Percentiles rank a stretch among this genome's conserved stretches.
Conservation (phyloP, 73 alveolate genomes). For the Tetrahymena borealis region DNA sequence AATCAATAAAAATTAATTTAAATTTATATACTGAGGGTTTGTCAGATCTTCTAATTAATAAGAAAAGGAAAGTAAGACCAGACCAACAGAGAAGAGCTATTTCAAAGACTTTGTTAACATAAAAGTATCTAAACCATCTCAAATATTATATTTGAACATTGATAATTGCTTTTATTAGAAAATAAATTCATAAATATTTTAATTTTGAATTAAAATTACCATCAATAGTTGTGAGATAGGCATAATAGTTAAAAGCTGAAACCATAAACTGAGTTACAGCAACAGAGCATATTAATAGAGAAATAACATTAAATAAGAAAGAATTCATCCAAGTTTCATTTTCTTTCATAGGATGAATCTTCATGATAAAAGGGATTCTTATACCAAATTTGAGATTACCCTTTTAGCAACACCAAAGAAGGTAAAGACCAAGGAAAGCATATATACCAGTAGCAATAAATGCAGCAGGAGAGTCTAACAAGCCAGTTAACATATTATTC, state of each 20-base stretch:
- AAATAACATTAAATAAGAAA: conserved; percentile 62
- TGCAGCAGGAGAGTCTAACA: conserved; percentile 61
- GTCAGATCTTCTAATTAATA: conserved; percentile 29
- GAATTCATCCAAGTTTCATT: conserved; percentile 72
- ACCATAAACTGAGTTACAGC: conserved; percentile 65
- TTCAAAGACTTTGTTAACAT: conserved; percentile 52
- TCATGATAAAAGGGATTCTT: conserved; percentile 59
- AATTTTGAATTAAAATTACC: not conserved
- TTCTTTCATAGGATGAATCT: conserved; percentile 69
- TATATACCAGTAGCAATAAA: conserved; percentile 57
- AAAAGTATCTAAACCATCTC: conserved; percentile 64
- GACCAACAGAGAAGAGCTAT: conserved; percentile 24
- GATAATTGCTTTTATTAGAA: conserved; percentile 21
- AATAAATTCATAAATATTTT: not conserved
- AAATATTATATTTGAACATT: conserved; percentile 60
- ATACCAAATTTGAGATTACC: conserved; percentile 71
- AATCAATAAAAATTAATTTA: not conserved
- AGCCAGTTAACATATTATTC: conserved; percentile 52
- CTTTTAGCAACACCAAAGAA: conserved; percentile 64
- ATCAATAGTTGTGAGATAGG: conserved; percentile 60
- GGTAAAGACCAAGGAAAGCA: conserved; percentile 52
- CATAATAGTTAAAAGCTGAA: conserved; percentile 59
- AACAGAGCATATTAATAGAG: conserved; percentile 61
- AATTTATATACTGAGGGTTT: not conserved
- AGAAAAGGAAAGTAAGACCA: conserved; percentile 17